Conservation (phyloP, 331 rosid species). For the Pyracantha coccinea region DNA sequence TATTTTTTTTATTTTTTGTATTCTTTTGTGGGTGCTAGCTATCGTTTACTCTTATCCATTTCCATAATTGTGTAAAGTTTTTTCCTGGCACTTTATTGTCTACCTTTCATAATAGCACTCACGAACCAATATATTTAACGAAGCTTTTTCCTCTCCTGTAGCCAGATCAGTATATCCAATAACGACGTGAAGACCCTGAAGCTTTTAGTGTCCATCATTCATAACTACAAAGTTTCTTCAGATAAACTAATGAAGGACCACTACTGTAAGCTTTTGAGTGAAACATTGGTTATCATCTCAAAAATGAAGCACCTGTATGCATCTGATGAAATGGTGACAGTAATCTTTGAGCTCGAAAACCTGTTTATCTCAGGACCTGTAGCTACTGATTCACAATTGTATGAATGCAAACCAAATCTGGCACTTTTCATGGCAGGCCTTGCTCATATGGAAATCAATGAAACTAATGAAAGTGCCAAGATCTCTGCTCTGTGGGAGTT, state of each 20-base stretch:
- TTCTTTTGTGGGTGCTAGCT: not conserved
- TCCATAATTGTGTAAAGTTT: not conserved
- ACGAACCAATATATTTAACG: not conserved
- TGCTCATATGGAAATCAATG: constrained; percentile 49
- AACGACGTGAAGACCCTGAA: constrained; percentile 52
- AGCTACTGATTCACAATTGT: constrained; percentile 28
- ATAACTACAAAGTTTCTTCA: constrained; percentile 35
- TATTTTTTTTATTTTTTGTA: not conserved
- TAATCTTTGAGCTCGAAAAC: constrained; percentile 49
- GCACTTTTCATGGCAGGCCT: constrained; percentile 71
- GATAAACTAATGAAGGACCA: constrained; percentile 48
- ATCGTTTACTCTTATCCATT: not conserved
- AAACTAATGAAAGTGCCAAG: constrained; percentile 44
- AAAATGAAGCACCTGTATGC: constrained; percentile 42
- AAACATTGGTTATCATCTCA: constrained; percentile 57
- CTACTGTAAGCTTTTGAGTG: constrained; percentile 52
- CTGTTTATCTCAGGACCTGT: constrained; percentile 59
- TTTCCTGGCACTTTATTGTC: not conserved
- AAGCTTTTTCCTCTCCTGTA: constrained; percentile 29
- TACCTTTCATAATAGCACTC: not conserved
- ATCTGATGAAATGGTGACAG: constrained; percentile 51
- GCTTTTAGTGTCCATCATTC: constrained; percentile 45
- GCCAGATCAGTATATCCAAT: constrained; percentile 38
- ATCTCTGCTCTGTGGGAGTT: constrained; percentile 50
- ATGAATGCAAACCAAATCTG: constrained; percentile 73